Base-by-base conservation (phyloP, 2,329 filamentous ascomycete genomes). In the Trichoderma semiorbis region DNA sequence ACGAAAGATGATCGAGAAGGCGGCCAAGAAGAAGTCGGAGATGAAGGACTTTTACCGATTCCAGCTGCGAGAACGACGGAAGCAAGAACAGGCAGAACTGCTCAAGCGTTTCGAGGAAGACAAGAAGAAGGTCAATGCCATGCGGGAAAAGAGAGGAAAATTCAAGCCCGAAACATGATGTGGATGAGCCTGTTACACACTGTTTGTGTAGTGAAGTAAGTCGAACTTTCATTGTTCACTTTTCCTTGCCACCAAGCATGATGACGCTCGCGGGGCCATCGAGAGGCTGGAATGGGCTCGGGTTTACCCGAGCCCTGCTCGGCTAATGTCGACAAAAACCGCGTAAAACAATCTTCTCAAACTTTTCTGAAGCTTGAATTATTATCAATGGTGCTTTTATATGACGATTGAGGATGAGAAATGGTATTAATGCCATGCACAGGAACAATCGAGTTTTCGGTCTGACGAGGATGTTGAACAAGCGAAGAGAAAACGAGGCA, bases 1-100 rank as follows among this genome's bases (percentile, higher is more conserved):
- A 73, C 84, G 83, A 77, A 87, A 85, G 80, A 87, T 90, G 84
- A 83, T 89, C 78, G 89, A 92, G 80, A 88, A 90, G 81, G 86
- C 86, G 75, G 84, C 87, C 76, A 84, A 87, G 82, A 91, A 88
- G 84, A 89, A 87, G 78, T 85, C 86, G 47, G 89, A 90, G 63
- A 84, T 89, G 76, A 88, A 88, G 72, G 91, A 93, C 80, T 97
- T 97, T 79, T 97, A 97, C 80, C 86, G 93, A 72, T 97, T 95
- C 86, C 93, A 97, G 85, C 87, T 89, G 75, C 84, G 93, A 61
- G 92, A 96, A 84, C 90, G 89, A 83, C 89, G 91, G 82, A 96
- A 96, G 85, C 88, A 89, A 77, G 87, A 90, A 76, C 92, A 93
- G 80, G 85, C 88, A 61, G 87, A 90, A 72, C 78, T 96, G 80